phyloP scores from a whole-genome alignment of 1,284 basidiomycete genomes.

The Retiboletus flavoniger region DNA sequence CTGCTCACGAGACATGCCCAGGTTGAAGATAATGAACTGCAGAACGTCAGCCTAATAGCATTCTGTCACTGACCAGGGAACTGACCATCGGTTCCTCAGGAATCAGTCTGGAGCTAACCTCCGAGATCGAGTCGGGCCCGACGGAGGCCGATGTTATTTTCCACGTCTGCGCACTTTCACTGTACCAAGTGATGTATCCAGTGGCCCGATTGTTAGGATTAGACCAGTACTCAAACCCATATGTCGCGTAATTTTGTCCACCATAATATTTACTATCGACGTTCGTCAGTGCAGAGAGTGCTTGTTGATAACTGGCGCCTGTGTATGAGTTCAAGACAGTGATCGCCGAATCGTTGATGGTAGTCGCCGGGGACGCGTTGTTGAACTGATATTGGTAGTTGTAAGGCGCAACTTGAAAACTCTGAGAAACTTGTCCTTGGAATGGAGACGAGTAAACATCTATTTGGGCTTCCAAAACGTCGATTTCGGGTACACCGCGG shows the following conservation, averaged over 20 bases:
- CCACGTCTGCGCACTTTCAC: conserved; percentile 62
- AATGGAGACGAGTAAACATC: conserved; percentile 42
- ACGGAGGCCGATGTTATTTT: conserved; percentile 59
- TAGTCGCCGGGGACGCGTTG: conserved; percentile 52
- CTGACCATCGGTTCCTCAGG: conserved; percentile 71
- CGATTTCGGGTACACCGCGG: conserved; percentile 85
- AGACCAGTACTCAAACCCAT: conserved; percentile 76
- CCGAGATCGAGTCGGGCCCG: conserved; percentile 52
- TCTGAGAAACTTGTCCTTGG: conserved; percentile 73
- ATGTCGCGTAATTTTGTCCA: conserved; percentile 51
- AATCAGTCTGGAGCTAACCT: conserved; percentile 64
- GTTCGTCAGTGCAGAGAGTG: conserved; percentile 63
- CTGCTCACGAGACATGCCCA: conserved; percentile 63
- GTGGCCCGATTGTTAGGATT: conserved; percentile 58
- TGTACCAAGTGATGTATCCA: conserved; percentile 76
- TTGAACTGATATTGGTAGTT: conserved; percentile 65
- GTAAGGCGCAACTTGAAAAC: conserved; percentile 79
- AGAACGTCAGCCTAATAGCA: conserved; percentile 6
- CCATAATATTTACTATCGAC: conserved; percentile 57
- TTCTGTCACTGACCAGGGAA: conserved; percentile 7
- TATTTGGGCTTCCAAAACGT: conserved; percentile 74
- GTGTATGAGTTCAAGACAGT: conserved; percentile 70
- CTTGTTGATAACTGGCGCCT: conserved; percentile 80
- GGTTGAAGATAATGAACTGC: conserved; percentile 73
- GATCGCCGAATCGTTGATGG: conserved; percentile 49